These are phyloP conservation scores for Colletotrichum caudatum DNA, from an alignment of 2,329 filamentous ascomycete species.

Conservation along the genomic window DNA sequence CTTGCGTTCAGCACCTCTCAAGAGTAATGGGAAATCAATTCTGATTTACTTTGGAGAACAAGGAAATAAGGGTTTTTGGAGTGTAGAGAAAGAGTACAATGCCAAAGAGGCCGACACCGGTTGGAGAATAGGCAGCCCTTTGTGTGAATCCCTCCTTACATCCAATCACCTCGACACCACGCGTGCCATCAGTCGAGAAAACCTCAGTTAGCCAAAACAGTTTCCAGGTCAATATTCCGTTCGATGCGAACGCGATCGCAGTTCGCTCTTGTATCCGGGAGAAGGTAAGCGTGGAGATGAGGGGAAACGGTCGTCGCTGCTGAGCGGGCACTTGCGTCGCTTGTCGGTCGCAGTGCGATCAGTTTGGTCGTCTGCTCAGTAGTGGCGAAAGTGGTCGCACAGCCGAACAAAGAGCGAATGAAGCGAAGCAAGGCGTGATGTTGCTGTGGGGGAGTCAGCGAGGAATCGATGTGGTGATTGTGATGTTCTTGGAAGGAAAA, in stretches of 20 bases:
- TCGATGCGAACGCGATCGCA: background rate
- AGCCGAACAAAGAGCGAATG: conserved; percentile 6
- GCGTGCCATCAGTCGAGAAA: conserved; percentile 42
- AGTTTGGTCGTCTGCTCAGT: conserved; percentile 14
- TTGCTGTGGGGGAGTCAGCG: conserved; percentile 18
- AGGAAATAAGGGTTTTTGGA: conserved; percentile 38
- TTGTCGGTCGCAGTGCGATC: background rate
- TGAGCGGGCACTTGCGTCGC: conserved; percentile 40
- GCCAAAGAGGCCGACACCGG: conserved; percentile 43
- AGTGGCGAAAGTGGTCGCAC: background rate
- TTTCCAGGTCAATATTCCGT: conserved; percentile 35
- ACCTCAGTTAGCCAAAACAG: conserved; percentile 35
- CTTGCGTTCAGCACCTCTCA: conserved; percentile 50
- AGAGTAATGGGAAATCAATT: conserved; percentile 62
- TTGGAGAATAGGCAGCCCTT: conserved; percentile 43
- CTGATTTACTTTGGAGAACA: conserved; percentile 59
- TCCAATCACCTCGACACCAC: conserved; percentile 43
- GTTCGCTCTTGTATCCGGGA: background rate
- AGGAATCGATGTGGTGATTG: conserved; percentile 12
- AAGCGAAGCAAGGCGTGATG: background rate
- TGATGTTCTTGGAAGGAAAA: conserved; percentile 35
- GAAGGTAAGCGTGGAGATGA: background rate
- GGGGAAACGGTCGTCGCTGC: conserved; percentile 15
- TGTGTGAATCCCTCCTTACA: conserved; percentile 42
- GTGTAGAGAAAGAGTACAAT: conserved; percentile 45